A percentile compares a stretch with the other conserved stretches of the same genome.
Conservation (phyloP, 163 green algal genomes). For the Chlamydomonas reinhardtii region DNA sequence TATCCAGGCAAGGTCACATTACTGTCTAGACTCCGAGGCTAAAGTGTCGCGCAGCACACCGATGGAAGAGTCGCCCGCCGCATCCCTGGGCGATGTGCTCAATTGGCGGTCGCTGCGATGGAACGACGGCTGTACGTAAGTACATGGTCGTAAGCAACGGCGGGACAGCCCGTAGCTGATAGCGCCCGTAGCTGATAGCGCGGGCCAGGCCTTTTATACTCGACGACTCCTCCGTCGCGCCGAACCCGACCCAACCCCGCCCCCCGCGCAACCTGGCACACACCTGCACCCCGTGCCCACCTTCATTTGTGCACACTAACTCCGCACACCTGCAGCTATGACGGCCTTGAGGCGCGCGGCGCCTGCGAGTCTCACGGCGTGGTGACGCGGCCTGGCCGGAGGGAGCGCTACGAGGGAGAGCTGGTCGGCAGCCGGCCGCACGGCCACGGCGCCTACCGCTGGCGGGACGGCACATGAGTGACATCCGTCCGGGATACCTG, state of each 20-base stretch:
- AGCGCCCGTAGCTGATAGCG: too few species aligned
- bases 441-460: constrained; percentile 40
- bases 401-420: constrained; percentile 46
- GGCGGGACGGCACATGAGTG: constrained; percentile 35
- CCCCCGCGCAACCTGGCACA: background rate
- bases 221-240: too few species aligned
- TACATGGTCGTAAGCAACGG: background rate
- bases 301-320: too few species aligned
- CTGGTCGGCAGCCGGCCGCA: constrained; percentile 21
- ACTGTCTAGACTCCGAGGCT: too few species aligned
- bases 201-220: too few species aligned
- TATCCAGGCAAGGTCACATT: too few species aligned
- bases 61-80: background rate
- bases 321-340: too few species aligned
- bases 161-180: too few species aligned
- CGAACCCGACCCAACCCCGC: background rate
- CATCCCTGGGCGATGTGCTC: background rate
- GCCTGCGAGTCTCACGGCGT: constrained; percentile 40
- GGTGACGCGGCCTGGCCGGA: constrained; percentile 8
- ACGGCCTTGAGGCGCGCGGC: constrained; percentile 12
- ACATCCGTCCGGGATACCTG: background rate
- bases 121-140: constrained; percentile 31
- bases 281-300: background rate
- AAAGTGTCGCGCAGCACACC: too few species aligned
- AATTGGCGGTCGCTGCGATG: constrained; percentile 37